A percentile compares a stretch with the other conserved stretches of the same genome.
phyloP scores from a whole-genome alignment of 441 rosid species.

The Populus hybrid region DNA sequence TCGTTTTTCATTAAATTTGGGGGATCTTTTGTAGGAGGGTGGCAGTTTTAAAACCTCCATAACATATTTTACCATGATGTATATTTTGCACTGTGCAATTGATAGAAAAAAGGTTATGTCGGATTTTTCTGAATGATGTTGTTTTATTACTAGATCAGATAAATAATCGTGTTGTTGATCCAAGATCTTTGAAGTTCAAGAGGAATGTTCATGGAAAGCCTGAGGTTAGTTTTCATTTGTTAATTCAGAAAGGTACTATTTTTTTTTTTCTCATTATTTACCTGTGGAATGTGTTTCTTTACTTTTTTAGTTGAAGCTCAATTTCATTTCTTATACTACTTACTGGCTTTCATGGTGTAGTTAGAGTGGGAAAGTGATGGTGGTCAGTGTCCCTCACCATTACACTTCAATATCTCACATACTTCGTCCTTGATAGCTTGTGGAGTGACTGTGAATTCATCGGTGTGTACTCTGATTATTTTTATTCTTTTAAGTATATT shows the following conservation, averaged over 20 bases:
- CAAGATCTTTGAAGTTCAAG: slow-evolving; percentile 62
- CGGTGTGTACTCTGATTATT: slow-evolving; percentile 36
- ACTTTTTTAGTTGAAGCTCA: not conserved
- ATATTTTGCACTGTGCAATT: not conserved
- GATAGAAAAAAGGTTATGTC: not conserved
- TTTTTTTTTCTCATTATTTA: not conserved
- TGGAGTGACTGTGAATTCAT: slow-evolving; percentile 58
- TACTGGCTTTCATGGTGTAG: slow-evolving; percentile 34
- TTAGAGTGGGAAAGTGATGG: slow-evolving; percentile 55
- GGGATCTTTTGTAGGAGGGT: not conserved
- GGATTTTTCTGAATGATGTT: slow-evolving; percentile 19
- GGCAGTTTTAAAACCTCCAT: not conserved
- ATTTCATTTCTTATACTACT: slow-evolving; percentile 4
- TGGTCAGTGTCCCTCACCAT: slow-evolving; percentile 29
- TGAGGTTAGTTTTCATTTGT: slow-evolving; percentile 50
- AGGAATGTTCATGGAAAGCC: slow-evolving; percentile 89
- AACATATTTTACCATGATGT: no score
- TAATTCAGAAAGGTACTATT: no score
- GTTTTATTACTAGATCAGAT: slow-evolving; percentile 61
- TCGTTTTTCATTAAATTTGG: no score
- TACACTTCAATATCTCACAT: slow-evolving; percentile 88
- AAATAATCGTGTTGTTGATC: slow-evolving; percentile 40
- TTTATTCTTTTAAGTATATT: not conserved
- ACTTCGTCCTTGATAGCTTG: slow-evolving; percentile 82
- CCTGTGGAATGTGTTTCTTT: not conserved